phyloP scores from a whole-genome alignment of 768 basidiomycete genomes.

The Suillus americanus region DNA sequence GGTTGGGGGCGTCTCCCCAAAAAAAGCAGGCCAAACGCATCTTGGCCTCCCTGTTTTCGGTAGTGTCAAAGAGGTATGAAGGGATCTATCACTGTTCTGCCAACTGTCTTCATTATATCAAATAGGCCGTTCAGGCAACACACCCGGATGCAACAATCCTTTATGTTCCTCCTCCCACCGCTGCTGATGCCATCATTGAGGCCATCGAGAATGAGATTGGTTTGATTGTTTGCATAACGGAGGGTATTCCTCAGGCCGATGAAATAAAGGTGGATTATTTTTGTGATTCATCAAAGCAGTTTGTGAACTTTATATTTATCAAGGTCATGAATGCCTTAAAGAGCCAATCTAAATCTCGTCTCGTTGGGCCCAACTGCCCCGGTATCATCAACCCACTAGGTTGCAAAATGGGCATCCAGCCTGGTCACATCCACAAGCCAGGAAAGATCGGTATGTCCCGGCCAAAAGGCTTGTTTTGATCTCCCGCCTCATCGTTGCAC shows the following conservation, averaged over 20 bases:
- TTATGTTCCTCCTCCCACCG: constrained; percentile 96
- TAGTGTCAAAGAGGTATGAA: constrained; percentile 78
- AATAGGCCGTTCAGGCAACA: constrained; percentile 81
- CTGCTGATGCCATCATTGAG: constrained; percentile 97
- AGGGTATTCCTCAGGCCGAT: constrained; percentile 97
- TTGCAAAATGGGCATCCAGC: constrained; percentile 99
- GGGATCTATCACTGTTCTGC: neutral
- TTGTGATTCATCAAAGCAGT: neutral
- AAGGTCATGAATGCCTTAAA: constrained; percentile 94
- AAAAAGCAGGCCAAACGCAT: constrained; percentile 95
- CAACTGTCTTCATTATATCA: constrained; percentile 4
- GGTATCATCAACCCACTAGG: constrained; percentile 96
- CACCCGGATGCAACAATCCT: constrained; percentile 93
- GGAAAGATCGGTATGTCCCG: constrained; percentile 82
- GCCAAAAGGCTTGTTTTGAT: neutral
- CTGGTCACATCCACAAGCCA: constrained; percentile 95
- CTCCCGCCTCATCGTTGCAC: neutral
- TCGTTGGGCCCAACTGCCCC: constrained; percentile 98
- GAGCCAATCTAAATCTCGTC: constrained; percentile 89
- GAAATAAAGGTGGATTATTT: constrained; percentile 73
- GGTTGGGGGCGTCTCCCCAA: constrained; percentile 96
- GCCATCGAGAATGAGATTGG: constrained; percentile 98
- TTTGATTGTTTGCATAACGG: constrained; percentile 97
- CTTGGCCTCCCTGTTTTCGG: constrained; percentile 95
- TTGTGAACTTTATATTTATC: neutral